Evolutionary conservation across 257 asterid genomes (phyloP), one percentile per base, ranked within the genome.

Genomic region (Solanum bulbocastanum): DNA sequence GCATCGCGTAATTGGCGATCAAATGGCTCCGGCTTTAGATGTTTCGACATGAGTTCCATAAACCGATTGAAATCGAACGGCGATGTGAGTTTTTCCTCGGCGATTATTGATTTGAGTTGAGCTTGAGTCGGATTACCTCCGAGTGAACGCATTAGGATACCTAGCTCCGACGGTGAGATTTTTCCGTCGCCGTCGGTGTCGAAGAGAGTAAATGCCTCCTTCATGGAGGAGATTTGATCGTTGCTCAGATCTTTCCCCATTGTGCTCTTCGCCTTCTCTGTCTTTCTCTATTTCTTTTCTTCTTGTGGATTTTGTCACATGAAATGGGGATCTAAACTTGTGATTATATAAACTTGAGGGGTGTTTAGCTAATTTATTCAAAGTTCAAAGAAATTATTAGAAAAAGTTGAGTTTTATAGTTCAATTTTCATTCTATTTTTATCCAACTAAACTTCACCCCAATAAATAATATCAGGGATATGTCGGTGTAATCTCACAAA

Each of bases 81-180:
- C 1, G 99, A 88, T 62, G 40, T 89, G 87, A 96, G 98, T 75
- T 91, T 95, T 91, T 96, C 99, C 79, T 93, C 94, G 83, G 94
- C 10, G 83, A 94, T 87, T 62, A 96, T 95, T 68, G 98, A 88
- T 89, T 96, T 96, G 68, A 96, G 94, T 83, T 93, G 99, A 66
- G 99, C 94, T 87, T 96, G 98, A 87, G 99, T 96, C 46, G 99
- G 99, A 91, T 96, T 96, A 46, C 99, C 98, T 79, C 99, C 99
- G 52, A 96, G 91, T 2, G 99, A 96, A 20, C 99, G 98, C 99
- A 96, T 96, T 60, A 96, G 93, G 90, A 96, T 94, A 60, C 99
- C 98, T 69, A 96, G 92, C 90, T 96, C 99, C 83, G 96, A 93
- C 42, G 99, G 98, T 3, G 97, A 93, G 86, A 96, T 96, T 93